A percentile compares a stretch with the other conserved stretches of the same genome.
These are phyloP conservation scores for Candida boleticola DNA, from an alignment of 805 yeast species.

Conservation along the genomic window DNA sequence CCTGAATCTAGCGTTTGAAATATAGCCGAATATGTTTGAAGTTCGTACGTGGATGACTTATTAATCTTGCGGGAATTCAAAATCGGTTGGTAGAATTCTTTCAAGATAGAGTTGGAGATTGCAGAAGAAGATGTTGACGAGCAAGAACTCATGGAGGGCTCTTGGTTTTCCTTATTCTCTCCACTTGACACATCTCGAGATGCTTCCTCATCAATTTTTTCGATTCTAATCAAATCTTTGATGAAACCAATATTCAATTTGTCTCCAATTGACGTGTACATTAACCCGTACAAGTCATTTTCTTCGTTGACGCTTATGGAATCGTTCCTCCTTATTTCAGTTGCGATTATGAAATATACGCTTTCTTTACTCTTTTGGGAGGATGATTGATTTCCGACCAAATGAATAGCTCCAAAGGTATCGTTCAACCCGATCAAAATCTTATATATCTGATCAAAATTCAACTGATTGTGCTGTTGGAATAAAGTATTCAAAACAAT, in stretches of 20 bases:
- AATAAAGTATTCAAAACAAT: constrained; percentile 21
- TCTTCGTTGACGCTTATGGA: constrained; percentile 2
- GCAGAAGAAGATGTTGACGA: not conserved
- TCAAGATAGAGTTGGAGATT: not conserved
- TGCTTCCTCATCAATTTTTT: constrained; percentile 16
- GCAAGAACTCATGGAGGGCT: not conserved
- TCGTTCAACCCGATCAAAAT: constrained; percentile 28
- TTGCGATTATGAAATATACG: constrained; percentile 12
- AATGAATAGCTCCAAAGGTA: constrained; percentile 27
- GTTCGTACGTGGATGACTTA: constrained; percentile 14
- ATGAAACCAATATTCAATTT: constrained; percentile 6
- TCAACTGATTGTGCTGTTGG: constrained; percentile 8
- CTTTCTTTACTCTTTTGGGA: constrained; percentile 6
- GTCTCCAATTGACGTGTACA: constrained; percentile 1
- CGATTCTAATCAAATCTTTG: constrained; percentile 9
- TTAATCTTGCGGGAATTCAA: constrained; percentile 19
- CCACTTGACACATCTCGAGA: not conserved
- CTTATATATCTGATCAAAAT: constrained; percentile 21
- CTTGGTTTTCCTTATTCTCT: not conserved
- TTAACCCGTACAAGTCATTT: constrained; percentile 9
- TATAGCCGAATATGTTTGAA: constrained; percentile 12
- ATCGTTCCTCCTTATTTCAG: constrained; percentile 8
- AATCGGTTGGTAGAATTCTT: constrained; percentile 13
- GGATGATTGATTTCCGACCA: constrained; percentile 12
- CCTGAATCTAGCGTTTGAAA: constrained; percentile 9